Base-by-base conservation (phyloP, 441 rosid species). In the Erysimum cheiri region DNA sequence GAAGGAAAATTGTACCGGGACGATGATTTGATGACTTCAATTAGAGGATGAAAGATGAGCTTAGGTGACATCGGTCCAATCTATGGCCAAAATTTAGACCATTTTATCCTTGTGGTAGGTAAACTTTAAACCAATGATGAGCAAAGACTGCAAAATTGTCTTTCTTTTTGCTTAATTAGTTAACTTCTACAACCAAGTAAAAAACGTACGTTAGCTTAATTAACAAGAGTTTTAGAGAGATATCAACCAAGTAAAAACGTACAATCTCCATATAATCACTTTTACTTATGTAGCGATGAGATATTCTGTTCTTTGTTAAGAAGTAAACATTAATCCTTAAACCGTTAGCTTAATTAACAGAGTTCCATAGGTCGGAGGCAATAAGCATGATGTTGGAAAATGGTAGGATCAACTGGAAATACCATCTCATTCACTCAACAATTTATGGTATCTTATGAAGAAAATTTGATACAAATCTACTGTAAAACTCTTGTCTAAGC, bases 391-490 rank as follows among this genome's bases (percentile, higher is more conserved):
- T 8, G 85, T 88, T 55, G 72, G 64, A 74, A 89, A 87, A 88
- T 9, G 91, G 87, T 15, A 81, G 84, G n/a, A 85, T 88, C 71
- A 84, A 87, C 41, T 74, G 81, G 71, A 88, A 82, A 74, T 85
- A 88, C 81, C 83, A 85, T 76, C 74, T 88, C 29, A 83, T 85
- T 31, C 78, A 86, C 71, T 89, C 96, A 1, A 86, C 75, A 81
- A 83, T 82, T 11, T 93, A 93, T 46, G 40, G 80, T 44, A 68
- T 85, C 89, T 86, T 71, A 74, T 87, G 0, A 89, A 80, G 71
- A 74, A 82, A 13, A 41, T 87, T 92, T 92, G 78, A 69, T 55
- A 83, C 78, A 55, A 36, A 56, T 64, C 43, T 55, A 49, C 64
- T 24, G 32, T 43, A 36, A 26, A 26, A 36, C 64, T 44, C 50